Evolutionary conservation across 352 stramenopile species (phyloP), one percentile per base, ranked within the genome.

Genomic region (Phytophthora cactorum): DNA sequence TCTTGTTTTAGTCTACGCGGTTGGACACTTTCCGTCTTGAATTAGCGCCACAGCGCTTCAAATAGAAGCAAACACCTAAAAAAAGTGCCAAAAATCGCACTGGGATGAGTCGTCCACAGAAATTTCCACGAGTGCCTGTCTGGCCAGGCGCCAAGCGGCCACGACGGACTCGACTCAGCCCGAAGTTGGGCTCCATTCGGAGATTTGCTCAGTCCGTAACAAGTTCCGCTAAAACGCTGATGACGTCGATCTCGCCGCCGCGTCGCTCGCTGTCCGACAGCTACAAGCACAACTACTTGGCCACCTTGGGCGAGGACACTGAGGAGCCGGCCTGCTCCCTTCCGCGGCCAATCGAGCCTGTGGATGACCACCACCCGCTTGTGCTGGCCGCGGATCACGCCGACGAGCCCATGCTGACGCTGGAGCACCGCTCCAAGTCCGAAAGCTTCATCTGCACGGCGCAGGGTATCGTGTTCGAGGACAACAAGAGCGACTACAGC

Each of bases 381-480:
- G 55, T 66, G 12, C 38, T 66, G 38, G 57, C 56, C 15, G 56
- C 57, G 31, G 32, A 44, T 29, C 45, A 69, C 14, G 41, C 0
- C 1, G 39, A 1, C 6, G 57, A 57, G 25, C 46, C 44, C 5
- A 8, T 59, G 9, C 11, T 63, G 39, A 29, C 54, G 22, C 38
- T 66, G n/a, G 44, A 52, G n/a, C 49, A 58, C 4, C 56, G 56
- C 15, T 64, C 64, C 29, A 77, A 64, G 56, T 77, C 69, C 31
- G 69, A 77, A 44, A 66, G 55, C 52, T 74, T 74, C 46, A 73
- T 77, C 39, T 70, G 69, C 64, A 77, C 70, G 27, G 50, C 51
- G 14, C 70, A 77, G 15, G 70, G 70, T 29, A 43, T 77, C 34
- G 29, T 77, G 25, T 71, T 77, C 25, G 52, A 74, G 38, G 52